Evolutionary conservation across 78 protist species (phyloP).

Genomic region (Diacronema lutheri): DNA sequence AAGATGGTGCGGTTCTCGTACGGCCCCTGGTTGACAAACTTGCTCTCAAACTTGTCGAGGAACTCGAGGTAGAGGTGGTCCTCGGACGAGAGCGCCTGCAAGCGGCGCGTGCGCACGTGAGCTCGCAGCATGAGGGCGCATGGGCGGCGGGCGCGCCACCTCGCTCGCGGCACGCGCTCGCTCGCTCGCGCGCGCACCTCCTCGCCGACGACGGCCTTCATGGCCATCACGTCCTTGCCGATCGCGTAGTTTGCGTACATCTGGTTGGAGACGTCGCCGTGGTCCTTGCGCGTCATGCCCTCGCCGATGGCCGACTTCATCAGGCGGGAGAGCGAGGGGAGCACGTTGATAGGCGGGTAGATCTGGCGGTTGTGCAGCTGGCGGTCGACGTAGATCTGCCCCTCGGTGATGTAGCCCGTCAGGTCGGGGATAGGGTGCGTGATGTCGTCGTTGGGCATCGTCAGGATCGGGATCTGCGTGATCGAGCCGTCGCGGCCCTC

Average conservation of each 20-base stretch:
- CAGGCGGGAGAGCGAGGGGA: conserved; percentile 99
- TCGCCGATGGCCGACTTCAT: conserved; percentile 91
- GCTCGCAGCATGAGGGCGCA: neutral
- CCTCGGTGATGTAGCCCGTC: conserved; percentile 99
- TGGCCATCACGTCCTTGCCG: conserved; percentile 94
- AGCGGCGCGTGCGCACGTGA: too few relatives aligned
- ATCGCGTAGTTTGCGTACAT: conserved; percentile 98
- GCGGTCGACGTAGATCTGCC: conserved; percentile 98
- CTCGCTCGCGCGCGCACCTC: too few relatives aligned
- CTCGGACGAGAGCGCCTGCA: conserved; percentile 94
- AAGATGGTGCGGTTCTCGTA: conserved; percentile 88
- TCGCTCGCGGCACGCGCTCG: too few relatives aligned
- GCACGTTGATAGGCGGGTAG: conserved; percentile 98
- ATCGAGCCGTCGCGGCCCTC: conserved; percentile 96
- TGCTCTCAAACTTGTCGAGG: conserved; percentile 91
- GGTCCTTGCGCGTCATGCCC: conserved; percentile 97
- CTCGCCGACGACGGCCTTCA: conserved; percentile 99
- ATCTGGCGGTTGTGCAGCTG: conserved; percentile 92
- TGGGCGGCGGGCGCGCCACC: neutral
- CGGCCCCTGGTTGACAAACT: conserved; percentile 87
- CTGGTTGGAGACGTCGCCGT: conserved; percentile 97
- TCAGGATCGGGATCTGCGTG: conserved; percentile 98
- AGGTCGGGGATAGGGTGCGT: conserved; percentile 99
- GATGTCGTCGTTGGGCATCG: conserved; percentile 83
- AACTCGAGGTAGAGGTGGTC: conserved; percentile 96